A percentile compares a stretch with the other conserved stretches of the same genome.
Conservation (phyloP, 805 yeast species). For the Candida awuae region DNA sequence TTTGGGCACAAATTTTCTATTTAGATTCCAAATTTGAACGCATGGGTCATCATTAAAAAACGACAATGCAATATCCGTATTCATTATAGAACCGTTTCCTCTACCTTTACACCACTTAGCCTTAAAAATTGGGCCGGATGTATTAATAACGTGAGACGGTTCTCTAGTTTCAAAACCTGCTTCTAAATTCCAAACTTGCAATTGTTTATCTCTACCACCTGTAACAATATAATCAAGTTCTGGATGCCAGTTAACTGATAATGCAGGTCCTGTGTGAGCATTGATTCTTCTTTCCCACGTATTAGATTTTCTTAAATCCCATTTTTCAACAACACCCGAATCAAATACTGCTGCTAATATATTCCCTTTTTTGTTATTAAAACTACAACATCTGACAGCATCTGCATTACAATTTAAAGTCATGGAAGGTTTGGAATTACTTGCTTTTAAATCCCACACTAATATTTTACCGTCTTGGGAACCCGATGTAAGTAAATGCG, state of each 20-base stretch:
- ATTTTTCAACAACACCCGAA: slow-evolving; percentile 77
- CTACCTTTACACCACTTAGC: slow-evolving; percentile 58
- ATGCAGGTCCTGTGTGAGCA: slow-evolving; percentile 89
- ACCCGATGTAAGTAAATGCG: slow-evolving; percentile 46
- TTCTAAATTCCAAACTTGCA: slow-evolving; percentile 67
- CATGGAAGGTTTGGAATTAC: slow-evolving; percentile 37
- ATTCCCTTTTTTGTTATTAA: slow-evolving; percentile 44
- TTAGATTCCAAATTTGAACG: slow-evolving; percentile 60
- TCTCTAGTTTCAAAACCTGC: slow-evolving; percentile 30
- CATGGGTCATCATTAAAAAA: slow-evolving; percentile 66
- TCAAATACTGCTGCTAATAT: slow-evolving; percentile 77
- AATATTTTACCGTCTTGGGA: slow-evolving; percentile 76
- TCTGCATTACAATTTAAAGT: slow-evolving; percentile 61
- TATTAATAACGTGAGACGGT: slow-evolving; percentile 66
- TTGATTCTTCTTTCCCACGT: slow-evolving; percentile 63
- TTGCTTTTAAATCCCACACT: slow-evolving; percentile 61
- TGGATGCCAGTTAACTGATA: slow-evolving; percentile 85
- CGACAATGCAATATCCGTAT: slow-evolving; percentile 66
- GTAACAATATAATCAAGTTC: slow-evolving; percentile 72
- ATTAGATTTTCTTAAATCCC: slow-evolving; percentile 70
- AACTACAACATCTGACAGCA: slow-evolving; percentile 51
- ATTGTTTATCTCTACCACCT: slow-evolving; percentile 86
- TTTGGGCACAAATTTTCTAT: slow-evolving; percentile 65
- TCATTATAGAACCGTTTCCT: slow-evolving; percentile 34
- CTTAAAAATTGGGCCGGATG: slow-evolving; percentile 73